phyloP scores from a whole-genome alignment of 2,329 filamentous ascomycete genomes.

The Macrophomina pseudophaseolina region DNA sequence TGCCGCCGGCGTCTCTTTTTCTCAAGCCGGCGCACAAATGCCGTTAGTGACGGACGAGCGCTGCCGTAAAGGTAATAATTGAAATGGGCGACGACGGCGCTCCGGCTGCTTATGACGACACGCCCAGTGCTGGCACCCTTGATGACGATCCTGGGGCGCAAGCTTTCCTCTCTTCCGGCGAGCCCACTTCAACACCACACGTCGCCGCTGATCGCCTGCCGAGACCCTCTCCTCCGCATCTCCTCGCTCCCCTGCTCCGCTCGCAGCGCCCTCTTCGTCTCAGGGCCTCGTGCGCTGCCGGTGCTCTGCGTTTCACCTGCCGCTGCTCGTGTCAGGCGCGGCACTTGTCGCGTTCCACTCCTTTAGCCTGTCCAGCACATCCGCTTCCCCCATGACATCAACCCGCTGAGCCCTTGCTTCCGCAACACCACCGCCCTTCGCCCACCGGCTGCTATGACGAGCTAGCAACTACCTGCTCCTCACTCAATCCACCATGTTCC shows the following conservation, averaged over 20 bases:
- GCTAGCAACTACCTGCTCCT: constrained; percentile 1
- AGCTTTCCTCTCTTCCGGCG: constrained; percentile 9
- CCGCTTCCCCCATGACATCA: constrained; percentile 27
- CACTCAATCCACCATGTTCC: constrained; percentile 37
- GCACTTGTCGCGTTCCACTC: constrained; percentile 19
- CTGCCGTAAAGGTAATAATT: constrained; percentile 12
- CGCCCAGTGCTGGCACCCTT: constrained; percentile 18
- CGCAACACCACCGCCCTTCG: constrained; percentile 7
- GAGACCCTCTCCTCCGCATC: constrained; percentile 22
- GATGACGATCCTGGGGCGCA: constrained; percentile 21
- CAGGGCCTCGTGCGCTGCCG: constrained; percentile 2
- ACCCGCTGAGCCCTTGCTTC: constrained; percentile 24
- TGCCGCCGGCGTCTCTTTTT: constrained; percentile 9
- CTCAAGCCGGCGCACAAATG: constrained; percentile 9
- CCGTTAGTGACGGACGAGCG: constrained; percentile 9
- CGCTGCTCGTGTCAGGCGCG: constrained; percentile 13
- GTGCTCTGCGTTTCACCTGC: constrained; percentile 20
- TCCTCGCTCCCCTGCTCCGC: constrained; percentile 8
- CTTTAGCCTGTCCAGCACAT: constrained; percentile 23
- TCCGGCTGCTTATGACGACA: constrained; percentile 22
- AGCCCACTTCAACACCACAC: constrained; percentile 25
- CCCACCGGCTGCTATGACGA: constrained; percentile 23
- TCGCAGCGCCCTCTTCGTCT: not conserved
- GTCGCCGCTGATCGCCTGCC: constrained; percentile 23
- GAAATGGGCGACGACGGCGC: constrained; percentile 8